phyloP scores from a whole-genome alignment of 78 protist species.

The Tieghemostelium lacteum region DNA sequence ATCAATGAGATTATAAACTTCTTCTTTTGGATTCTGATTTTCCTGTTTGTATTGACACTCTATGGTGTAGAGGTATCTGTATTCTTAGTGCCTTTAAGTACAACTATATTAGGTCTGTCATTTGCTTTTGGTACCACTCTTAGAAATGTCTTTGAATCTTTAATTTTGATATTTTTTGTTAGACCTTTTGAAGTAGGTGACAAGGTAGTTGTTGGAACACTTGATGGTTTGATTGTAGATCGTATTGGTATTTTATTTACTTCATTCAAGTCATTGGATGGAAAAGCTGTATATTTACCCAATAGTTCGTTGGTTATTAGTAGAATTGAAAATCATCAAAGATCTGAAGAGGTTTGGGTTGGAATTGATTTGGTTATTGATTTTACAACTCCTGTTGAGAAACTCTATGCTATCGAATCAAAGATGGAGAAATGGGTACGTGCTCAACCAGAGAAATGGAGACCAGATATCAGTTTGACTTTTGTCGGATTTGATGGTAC shows the following conservation, averaged over 20 bases:
- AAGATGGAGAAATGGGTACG: slow-evolving; percentile 67
- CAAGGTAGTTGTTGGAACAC: slow-evolving; percentile 20
- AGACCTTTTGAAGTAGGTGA: slow-evolving; percentile 77
- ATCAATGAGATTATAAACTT: slow-evolving; percentile 62
- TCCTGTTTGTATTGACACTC: slow-evolving; percentile 43
- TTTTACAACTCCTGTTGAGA: slow-evolving; percentile 65
- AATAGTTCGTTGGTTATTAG: neutral
- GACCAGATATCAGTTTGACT: slow-evolving; percentile 12
- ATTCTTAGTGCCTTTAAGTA: slow-evolving; percentile 41
- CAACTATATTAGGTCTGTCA: slow-evolving; percentile 37
- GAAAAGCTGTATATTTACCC: slow-evolving; percentile 70
- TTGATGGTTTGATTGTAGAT: slow-evolving; percentile 45
- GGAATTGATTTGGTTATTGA: slow-evolving; percentile 31
- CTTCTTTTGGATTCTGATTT: slow-evolving; percentile 63
- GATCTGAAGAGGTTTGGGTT: slow-evolving; percentile 63
- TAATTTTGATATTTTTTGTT: slow-evolving; percentile 55
- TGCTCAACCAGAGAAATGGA: slow-evolving; percentile 71
- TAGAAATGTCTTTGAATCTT: slow-evolving; percentile 55
- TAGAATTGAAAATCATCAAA: slow-evolving; percentile 60
- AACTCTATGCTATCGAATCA: slow-evolving; percentile 31
- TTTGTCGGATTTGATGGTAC: slow-evolving; percentile 35
- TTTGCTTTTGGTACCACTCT: slow-evolving; percentile 71
- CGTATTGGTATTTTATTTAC: slow-evolving; percentile 70
- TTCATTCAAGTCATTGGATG: slow-evolving; percentile 39
- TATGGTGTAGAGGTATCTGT: slow-evolving; percentile 53